A percentile compares a stretch with the other conserved stretches of the same genome.
These are phyloP conservation scores for Melocanna baccifera DNA, from an alignment of 176 grass and related monocot genomes.

Conservation along the genomic window DNA sequence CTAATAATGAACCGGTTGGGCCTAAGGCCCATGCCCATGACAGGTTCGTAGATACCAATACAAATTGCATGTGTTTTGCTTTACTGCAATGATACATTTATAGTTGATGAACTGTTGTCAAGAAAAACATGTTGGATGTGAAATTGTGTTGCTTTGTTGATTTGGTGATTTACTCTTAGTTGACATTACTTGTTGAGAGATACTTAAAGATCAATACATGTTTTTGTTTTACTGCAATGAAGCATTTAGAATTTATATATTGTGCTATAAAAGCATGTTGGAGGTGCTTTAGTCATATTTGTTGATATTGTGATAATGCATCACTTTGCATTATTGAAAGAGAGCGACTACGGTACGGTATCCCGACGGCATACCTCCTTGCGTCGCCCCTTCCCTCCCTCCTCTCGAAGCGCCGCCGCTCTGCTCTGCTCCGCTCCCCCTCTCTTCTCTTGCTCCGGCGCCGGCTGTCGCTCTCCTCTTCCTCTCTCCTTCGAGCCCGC, in stretches of 20 bases:
- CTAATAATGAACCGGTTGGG: too few relatives aligned
- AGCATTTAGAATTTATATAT: neutral
- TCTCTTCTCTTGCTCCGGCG: too few relatives aligned
- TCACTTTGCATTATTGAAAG: neutral
- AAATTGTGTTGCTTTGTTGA: neutral
- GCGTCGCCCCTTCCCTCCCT: too few relatives aligned
- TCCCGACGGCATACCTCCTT: too few relatives aligned
- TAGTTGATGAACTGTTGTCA: conserved; percentile 5
- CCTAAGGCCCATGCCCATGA: too few relatives aligned
- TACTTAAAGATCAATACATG: neutral
- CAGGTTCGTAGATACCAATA: neutral
- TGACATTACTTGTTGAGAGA: neutral
- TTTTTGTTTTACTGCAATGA: neutral
- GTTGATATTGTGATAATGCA: conserved; percentile 5
- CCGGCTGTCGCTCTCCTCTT: too few relatives aligned
- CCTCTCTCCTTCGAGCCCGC: too few relatives aligned
- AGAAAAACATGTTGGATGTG: neutral
- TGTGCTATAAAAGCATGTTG: neutral
- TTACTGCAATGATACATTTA: conserved; percentile 16
- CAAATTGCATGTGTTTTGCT: neutral
- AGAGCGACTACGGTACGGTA: too few relatives aligned
- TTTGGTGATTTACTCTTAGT: neutral
- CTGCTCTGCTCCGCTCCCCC: too few relatives aligned
- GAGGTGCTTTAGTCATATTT: neutral
- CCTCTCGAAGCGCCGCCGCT: too few relatives aligned